Conservation (phyloP, 108 stramenopile species). For the Pinguiococcus pyrenoidosus region DNA sequence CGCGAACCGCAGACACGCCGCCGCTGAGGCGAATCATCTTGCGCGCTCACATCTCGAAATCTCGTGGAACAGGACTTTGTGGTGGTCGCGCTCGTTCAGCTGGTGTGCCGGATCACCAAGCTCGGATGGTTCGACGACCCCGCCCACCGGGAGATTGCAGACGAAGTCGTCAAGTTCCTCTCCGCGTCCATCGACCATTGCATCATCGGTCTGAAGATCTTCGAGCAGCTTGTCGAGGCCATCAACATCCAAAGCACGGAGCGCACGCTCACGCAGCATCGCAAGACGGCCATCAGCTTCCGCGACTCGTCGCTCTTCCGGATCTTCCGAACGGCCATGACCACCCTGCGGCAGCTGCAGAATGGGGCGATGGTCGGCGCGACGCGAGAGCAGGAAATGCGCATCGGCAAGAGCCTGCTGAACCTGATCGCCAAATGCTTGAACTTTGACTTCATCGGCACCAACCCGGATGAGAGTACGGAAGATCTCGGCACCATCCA, state of each 20-base stretch:
- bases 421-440: conserved; percentile 70
- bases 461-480: conserved; percentile 89
- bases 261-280: conserved; percentile 83
- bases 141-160: conserved; percentile 74
- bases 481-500: conserved; percentile 96
- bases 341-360: conserved; percentile 78
- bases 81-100: conserved; percentile 61
- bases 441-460: conserved; percentile 94
- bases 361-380: conserved; percentile 4
- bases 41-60: too few species aligned
- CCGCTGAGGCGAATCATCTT: too few species aligned
- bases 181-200: conserved; percentile 78
- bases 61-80: conserved; percentile 86
- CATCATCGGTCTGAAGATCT: conserved; percentile 81
- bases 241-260: conserved; percentile 79
- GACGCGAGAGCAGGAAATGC: conserved; percentile 49
- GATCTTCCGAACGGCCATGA: conserved; percentile 72
- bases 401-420: conserved; percentile 68
- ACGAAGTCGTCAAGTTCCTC: conserved; percentile 85
- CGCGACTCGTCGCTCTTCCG: conserved; percentile 77
- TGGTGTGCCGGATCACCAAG: conserved; percentile 93
- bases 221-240: conserved; percentile 89
- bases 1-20: too few species aligned
- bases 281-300: conserved; percentile 90
- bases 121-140: conserved; percentile 92